Base-by-base conservation (phyloP, 257 asterid genomes). In the Penstemon newberryi region DNA sequence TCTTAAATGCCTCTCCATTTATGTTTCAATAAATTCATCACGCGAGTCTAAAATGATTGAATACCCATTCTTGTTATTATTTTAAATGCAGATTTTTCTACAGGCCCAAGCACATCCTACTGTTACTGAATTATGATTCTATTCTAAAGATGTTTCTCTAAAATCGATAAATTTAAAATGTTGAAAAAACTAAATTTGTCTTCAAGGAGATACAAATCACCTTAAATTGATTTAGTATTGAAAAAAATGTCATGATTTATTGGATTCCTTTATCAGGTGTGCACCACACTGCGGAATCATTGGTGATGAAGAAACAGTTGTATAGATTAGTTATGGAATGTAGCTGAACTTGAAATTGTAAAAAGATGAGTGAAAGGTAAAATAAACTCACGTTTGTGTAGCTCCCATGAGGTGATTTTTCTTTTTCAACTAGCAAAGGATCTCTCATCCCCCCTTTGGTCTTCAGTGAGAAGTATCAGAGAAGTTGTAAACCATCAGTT, bases 391-490 rank as follows among this genome's bases (percentile, higher is more conserved):
- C 97, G 77, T 79, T 84, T 7, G 89, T 88, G 74, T 87, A 90
- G 78, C 96, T 90, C 57, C 93, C 87, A 56, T 86, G 82, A 4
- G 78, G 75, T 37, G 91, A 77, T 19, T 71, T 67, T 47, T 8
- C 37, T 0, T 43, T 61, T 61, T 90, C 96, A 70, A 51, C 70
- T 56, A 72, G 56, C n/a, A 4, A 25, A 65, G 97, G 92, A 60
- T 75, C 79, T 80, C 96, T 82, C 25, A 79, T 74, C 39, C 91
- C 87, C 36, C 97, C 97, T 65, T 75, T 77, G 8, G 43, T 37
- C 56, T 56, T 47, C 65, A 77, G 45, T 55, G 10, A 68, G 40
- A 52, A 58, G 65, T 33, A 54, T 44, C 41, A 19, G 51, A 41
- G 56, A 44, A 59, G 10, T 44, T 39, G 62, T 56, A 25, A 25